phyloP scores from a whole-genome alignment of 2,329 filamentous ascomycete genomes.

The Coleophoma crateriformis region DNA sequence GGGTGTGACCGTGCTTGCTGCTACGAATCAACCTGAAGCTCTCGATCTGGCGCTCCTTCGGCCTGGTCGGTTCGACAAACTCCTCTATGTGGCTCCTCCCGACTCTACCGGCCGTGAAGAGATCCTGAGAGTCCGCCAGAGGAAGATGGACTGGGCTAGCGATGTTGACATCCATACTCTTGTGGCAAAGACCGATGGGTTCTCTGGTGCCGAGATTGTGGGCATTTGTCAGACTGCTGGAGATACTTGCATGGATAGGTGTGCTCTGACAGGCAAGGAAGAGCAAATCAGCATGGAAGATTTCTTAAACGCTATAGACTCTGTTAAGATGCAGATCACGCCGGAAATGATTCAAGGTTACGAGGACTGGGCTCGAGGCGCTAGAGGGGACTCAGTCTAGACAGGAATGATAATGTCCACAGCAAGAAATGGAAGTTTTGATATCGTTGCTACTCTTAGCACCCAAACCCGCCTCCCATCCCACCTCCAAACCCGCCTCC shows the following conservation, averaged over 20 bases:
- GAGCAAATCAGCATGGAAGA: constrained; percentile 39
- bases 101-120: constrained; percentile 66
- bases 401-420: too few species aligned
- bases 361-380: constrained; percentile 43
- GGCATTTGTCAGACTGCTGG: constrained; percentile 47
- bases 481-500: too few species aligned
- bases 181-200: constrained; percentile 63
- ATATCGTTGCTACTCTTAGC: too few species aligned
- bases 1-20: constrained; percentile 81
- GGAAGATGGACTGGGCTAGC: constrained; percentile 49
- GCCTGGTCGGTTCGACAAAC: constrained; percentile 77
- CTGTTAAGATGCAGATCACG: constrained; percentile 53
- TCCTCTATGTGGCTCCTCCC: constrained; percentile 82
- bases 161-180: constrained; percentile 64
- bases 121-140: constrained; percentile 66
- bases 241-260: constrained; percentile 44
- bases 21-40: constrained; percentile 83
- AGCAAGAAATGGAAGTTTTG: too few species aligned
- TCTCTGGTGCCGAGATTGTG: constrained; percentile 80
- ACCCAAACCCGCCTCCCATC: too few species aligned
- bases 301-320: constrained; percentile 35
- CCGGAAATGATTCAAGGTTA: constrained; percentile 51
- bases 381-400: constrained; percentile 7
- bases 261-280: constrained; percentile 32
- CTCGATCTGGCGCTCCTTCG: constrained; percentile 83